Percentiles rank a stretch among this genome's conserved stretches.
phyloP scores from a whole-genome alignment of 805 yeast species.

The Candida montana region DNA sequence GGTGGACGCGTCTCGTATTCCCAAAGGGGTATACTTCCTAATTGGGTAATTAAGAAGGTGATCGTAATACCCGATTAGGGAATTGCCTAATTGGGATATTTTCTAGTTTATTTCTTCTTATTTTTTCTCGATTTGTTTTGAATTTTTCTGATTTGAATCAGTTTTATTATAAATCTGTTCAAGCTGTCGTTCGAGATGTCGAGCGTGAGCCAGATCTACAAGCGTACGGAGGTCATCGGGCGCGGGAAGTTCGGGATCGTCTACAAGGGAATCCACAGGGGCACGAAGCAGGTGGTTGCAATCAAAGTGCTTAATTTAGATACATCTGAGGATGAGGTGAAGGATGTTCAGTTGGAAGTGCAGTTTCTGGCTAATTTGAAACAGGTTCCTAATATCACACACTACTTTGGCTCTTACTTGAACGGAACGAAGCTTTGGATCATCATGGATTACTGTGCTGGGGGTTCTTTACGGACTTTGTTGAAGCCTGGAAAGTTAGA shows the following conservation, averaged over 20 bases:
- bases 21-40: no score
- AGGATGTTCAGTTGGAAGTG: slow-evolving; percentile 90
- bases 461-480: slow-evolving; percentile 76
- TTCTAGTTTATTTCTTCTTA: neutral
- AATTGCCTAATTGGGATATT: neutral
- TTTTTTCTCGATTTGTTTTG: no score
- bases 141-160: no score
- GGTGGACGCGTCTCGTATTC: neutral
- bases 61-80: neutral
- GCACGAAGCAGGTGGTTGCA: slow-evolving; percentile 78
- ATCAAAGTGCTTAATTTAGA: slow-evolving; percentile 90
- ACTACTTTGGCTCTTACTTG: slow-evolving; percentile 60
- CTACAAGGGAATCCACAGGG: slow-evolving; percentile 72
- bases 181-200: no score
- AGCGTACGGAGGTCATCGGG: slow-evolving; percentile 87
- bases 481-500: slow-evolving; percentile 83
- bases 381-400: slow-evolving; percentile 86
- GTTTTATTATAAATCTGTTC: no score
- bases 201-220: slow-evolving; percentile 41
- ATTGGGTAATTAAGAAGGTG: no score
- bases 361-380: slow-evolving; percentile 79
- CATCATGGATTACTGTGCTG: slow-evolving; percentile 95
- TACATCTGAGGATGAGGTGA: slow-evolving; percentile 89
- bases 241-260: slow-evolving; percentile 97
- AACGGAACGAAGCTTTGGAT: slow-evolving; percentile 13